A percentile compares a stretch with the other conserved stretches of the same genome.
These are phyloP conservation scores for Colletotrichum sp. DNA, from an alignment of 2,329 filamentous ascomycete genomes.

Conservation along the genomic window DNA sequence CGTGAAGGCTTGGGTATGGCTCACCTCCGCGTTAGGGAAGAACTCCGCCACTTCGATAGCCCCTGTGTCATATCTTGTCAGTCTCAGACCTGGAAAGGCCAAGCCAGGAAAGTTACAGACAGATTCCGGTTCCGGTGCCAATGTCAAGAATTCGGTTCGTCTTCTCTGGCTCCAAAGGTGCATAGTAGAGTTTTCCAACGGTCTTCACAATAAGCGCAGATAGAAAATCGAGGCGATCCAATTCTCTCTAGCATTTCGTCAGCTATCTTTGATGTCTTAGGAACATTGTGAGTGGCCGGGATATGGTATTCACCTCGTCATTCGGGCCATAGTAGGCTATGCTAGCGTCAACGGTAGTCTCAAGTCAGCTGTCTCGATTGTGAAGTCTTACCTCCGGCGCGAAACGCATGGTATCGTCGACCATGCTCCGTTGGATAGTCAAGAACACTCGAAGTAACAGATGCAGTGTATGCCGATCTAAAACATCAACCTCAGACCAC, in stretches of 20 bases:
- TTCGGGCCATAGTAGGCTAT: constrained; percentile 36
- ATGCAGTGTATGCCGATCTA: not conserved
- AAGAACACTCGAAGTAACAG: not conserved
- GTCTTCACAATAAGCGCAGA: not conserved
- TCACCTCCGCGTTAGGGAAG: not conserved
- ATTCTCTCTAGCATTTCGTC: not conserved
- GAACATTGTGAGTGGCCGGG: not conserved
- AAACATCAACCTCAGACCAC: not conserved
- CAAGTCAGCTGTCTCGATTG: not conserved
- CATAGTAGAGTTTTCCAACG: not conserved
- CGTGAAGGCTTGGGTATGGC: not conserved
- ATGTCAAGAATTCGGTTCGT: constrained; percentile 55
- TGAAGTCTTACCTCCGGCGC: not conserved
- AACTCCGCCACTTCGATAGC: not conserved
- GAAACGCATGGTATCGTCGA: constrained; percentile 10
- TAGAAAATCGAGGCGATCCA: not conserved
- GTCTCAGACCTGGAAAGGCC: not conserved
- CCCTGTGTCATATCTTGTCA: not conserved
- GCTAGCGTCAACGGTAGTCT: not conserved
- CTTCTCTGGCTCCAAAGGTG: not conserved
- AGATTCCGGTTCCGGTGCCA: constrained; percentile 65
- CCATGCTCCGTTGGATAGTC: constrained; percentile 11
- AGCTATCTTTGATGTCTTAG: not conserved
- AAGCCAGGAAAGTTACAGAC: constrained; percentile 35
- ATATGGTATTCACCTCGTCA: constrained; percentile 27